Conservation (phyloP, 164 flowering plant species). For the Aristolochia contorta region DNA sequence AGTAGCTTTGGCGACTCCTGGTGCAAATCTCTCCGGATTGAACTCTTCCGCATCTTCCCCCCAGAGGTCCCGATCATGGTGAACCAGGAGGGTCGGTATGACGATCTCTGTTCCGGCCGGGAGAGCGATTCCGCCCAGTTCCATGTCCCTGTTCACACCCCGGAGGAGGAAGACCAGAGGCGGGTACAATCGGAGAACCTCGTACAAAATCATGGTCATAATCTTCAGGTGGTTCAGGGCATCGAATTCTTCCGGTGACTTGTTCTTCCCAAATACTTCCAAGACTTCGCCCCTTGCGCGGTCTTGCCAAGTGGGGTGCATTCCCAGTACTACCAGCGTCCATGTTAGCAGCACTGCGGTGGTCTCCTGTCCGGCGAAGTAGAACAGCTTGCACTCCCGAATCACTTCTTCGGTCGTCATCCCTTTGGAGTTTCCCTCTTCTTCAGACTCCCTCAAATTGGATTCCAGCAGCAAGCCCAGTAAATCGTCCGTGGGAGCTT, state of each 20-base stretch:
- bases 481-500: constrained; percentile 2
- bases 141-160: background rate
- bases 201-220: constrained; percentile 16
- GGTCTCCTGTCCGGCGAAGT: constrained; percentile 17
- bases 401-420: constrained; percentile 13
- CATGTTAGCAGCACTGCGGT: constrained; percentile 9
- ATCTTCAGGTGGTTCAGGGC: constrained; percentile 7
- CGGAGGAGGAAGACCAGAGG: constrained; percentile 3
- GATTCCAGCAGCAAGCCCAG: constrained; percentile 11
- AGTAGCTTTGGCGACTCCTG: constrained; percentile 13
- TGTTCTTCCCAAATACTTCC: constrained; percentile 7
- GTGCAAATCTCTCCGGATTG: constrained; percentile 18
- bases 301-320: constrained; percentile 12
- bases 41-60: constrained; percentile 17
- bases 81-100: constrained; percentile 8
- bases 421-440: constrained; percentile 1
- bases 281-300: constrained; percentile 12
- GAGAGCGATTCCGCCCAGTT: constrained; percentile 9
- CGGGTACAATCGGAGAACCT: constrained; percentile 22
- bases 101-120: constrained; percentile 10
- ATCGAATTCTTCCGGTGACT: constrained; percentile 1
- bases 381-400: constrained; percentile 13
- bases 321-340: constrained; percentile 7
- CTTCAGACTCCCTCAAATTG: background rate
- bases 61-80: constrained; percentile 11